Evolutionary conservation across 1,284 basidiomycete species (phyloP).

Genomic region (Tremellales sp.): DNA sequence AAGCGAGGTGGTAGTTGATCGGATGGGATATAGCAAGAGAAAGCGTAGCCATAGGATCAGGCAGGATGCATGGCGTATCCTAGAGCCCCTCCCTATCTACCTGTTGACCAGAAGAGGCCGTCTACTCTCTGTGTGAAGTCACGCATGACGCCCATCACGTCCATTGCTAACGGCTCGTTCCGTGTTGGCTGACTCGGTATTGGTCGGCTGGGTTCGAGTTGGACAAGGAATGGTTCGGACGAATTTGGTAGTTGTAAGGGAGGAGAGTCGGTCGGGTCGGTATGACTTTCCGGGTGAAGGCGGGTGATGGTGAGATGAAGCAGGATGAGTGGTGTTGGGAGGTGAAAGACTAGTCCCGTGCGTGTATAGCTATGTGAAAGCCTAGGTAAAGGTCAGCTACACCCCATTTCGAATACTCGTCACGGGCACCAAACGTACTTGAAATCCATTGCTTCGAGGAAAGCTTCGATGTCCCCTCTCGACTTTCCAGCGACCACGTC

Average conservation of each 20-base stretch:
- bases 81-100: no score
- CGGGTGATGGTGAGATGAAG: slow-evolving; percentile 33
- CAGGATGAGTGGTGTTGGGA: slow-evolving; percentile 23
- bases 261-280: background rate
- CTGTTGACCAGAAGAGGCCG: slow-evolving; percentile 37
- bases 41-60: no score
- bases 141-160: slow-evolving; percentile 34
- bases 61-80: no score
- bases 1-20: no score
- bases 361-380: slow-evolving; percentile 33
- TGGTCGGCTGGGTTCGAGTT: slow-evolving; percentile 31
- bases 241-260: background rate
- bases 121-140: slow-evolving; percentile 27
- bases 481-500: slow-evolving; percentile 21
- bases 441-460: slow-evolving; percentile 34
- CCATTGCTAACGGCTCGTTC: slow-evolving; percentile 25
- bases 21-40: no score
- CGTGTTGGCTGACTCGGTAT: slow-evolving; percentile 23
- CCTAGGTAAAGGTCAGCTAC: slow-evolving; percentile 12
- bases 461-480: slow-evolving; percentile 29
- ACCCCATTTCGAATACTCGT: background rate
- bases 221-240: slow-evolving; percentile 35
- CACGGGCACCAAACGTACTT: slow-evolving; percentile 21
- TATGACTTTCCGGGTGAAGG: slow-evolving; percentile 1
- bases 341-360: slow-evolving; percentile 33